Evolutionary conservation across 495 filamentous ascomycete species (phyloP).

Genomic region (Bacidia rubella): DNA sequence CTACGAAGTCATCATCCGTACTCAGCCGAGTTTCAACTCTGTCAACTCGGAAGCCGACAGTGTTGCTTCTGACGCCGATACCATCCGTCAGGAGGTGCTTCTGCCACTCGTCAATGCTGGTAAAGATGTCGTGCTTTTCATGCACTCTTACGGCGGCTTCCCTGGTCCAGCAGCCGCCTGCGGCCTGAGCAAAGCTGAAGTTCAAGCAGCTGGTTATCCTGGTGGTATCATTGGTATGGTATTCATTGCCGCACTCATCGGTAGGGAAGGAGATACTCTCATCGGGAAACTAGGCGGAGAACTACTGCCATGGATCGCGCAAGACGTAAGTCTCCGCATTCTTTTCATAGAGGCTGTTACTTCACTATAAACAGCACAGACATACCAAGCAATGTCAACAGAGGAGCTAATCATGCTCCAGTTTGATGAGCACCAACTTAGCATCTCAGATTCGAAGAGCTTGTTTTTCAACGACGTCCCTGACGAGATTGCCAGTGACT

Average conservation of each 20-base stretch:
- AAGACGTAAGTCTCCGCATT: constrained; percentile 1
- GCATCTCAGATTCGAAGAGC: constrained; percentile 3
- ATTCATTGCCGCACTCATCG: constrained; percentile 22
- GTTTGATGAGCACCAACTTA: constrained; percentile 5
- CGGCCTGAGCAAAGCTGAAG: constrained; percentile 14
- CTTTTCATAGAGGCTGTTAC: not conserved
- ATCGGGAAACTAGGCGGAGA: not conserved
- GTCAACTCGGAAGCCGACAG: constrained; percentile 1
- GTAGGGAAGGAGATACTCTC: constrained; percentile 16
- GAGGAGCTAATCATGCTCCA: not conserved
- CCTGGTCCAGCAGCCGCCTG: constrained; percentile 20
- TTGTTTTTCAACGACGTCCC: constrained; percentile 15
- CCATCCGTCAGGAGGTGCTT: constrained; percentile 4
- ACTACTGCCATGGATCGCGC: not conserved
- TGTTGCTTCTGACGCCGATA: constrained; percentile 4
- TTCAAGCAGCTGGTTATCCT: constrained; percentile 13
- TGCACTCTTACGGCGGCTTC: constrained; percentile 26
- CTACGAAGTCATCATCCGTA: constrained; percentile 26
- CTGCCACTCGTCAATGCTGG: constrained; percentile 12
- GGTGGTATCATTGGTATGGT: constrained; percentile 23
- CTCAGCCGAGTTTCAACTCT: constrained; percentile 25
- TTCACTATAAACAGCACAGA: not conserved
- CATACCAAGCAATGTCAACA: not conserved
- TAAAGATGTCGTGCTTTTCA: constrained; percentile 20
- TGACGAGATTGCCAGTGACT: not conserved